Conservation (phyloP, 2,329 filamentous ascomycete species). For the Sporothrix pseudoabietina region DNA sequence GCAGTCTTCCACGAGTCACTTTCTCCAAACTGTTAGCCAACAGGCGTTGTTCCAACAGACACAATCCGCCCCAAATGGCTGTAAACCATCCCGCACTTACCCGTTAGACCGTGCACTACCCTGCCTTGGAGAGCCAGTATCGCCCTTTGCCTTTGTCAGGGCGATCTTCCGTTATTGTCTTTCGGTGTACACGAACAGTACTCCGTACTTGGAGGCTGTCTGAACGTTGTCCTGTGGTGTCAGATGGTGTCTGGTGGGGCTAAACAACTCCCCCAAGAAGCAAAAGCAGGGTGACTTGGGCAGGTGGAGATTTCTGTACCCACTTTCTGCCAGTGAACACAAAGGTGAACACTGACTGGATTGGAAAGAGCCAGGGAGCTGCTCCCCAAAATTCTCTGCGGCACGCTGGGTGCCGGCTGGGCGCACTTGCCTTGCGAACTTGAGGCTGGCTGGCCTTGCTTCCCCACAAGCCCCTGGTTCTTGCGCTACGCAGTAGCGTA, state of each 20-base stretch:
- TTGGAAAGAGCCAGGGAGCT: background rate
- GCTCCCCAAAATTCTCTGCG: conserved; percentile 10
- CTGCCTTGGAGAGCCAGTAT: background rate
- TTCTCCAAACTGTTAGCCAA: background rate
- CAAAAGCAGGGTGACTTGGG: background rate
- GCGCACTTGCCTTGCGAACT: background rate
- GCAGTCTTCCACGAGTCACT: background rate
- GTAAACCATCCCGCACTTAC: conserved; percentile 12
- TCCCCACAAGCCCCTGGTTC: conserved; percentile 19
- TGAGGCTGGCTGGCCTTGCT: background rate
- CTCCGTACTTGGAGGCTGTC: background rate
- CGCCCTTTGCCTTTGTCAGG: background rate
- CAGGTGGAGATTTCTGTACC: background rate
- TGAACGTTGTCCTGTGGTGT: background rate
- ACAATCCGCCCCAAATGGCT: background rate
- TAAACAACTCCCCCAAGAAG: background rate
- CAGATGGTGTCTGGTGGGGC: background rate
- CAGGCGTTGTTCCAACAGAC: background rate
- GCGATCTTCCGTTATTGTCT: background rate
- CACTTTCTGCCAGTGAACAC: background rate
- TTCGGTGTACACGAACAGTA: conserved; percentile 23
- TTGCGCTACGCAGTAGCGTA: conserved; percentile 27
- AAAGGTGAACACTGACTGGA: background rate
- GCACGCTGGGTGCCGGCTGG: conserved; percentile 11
- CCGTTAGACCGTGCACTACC: conserved; percentile 7